Conservation (phyloP, 2,329 filamentous ascomycete genomes). For the Fusarium sp. region DNA sequence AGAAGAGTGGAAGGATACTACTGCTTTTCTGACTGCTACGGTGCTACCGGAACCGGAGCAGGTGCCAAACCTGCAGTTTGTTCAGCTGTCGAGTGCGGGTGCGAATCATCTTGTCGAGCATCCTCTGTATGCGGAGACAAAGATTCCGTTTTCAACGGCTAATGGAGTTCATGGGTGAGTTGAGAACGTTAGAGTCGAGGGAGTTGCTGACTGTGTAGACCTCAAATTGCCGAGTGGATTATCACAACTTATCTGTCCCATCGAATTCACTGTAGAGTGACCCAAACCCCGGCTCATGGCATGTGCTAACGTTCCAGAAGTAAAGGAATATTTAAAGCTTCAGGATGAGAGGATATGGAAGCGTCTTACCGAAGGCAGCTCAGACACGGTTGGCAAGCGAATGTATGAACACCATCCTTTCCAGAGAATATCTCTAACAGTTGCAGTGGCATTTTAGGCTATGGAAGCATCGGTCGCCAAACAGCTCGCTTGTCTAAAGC, state of each 20-base stretch:
- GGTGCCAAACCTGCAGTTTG: constrained; percentile 63
- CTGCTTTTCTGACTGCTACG: constrained; percentile 61
- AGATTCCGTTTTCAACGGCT: constrained; percentile 66
- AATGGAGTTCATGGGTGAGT: constrained; percentile 70
- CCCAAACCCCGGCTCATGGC: background rate
- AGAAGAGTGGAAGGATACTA: constrained; percentile 63
- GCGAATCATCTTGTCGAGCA: constrained; percentile 63
- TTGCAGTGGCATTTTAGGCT: constrained; percentile 65
- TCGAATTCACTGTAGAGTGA: constrained; percentile 61
- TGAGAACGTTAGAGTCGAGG: accelerated
- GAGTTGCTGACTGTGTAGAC: constrained; percentile 52
- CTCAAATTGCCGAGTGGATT: constrained; percentile 70
- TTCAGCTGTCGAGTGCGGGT: constrained; percentile 68
- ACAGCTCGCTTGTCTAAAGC: constrained; percentile 70
- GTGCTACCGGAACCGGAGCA: constrained; percentile 58
- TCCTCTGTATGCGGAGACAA: constrained; percentile 64
- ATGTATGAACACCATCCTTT: constrained; percentile 56
- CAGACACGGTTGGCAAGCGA: constrained; percentile 63
- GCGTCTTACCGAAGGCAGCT: constrained; percentile 46
- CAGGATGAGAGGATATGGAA: constrained; percentile 62
- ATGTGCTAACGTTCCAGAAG: constrained; percentile 44
- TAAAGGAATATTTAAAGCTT: constrained; percentile 60
- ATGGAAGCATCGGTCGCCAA: constrained; percentile 68
- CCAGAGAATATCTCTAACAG: background rate
- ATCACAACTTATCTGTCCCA: constrained; percentile 64